Conservation (phyloP, 2,329 filamentous ascomycete species). For the Cercospora sesami region DNA sequence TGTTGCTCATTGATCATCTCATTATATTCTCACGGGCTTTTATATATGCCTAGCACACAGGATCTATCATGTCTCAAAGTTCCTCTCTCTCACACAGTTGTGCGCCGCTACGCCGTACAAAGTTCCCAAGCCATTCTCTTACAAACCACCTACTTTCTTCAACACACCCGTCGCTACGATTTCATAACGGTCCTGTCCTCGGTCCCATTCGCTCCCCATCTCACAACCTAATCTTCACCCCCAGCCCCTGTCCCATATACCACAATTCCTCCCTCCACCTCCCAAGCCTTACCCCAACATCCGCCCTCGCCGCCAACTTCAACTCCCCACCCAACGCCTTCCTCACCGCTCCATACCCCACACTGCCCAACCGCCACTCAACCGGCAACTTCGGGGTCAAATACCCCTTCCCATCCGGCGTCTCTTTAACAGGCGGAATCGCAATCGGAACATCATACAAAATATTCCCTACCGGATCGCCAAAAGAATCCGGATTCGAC, state of each 20-base stretch:
- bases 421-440: conserved; percentile 59
- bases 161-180: neutral
- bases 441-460: conserved; percentile 71
- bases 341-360: conserved; percentile 79
- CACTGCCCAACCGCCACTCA: conserved; percentile 70
- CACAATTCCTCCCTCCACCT: conserved; percentile 69
- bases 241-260: conserved; percentile 49
- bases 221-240: conserved; percentile 50
- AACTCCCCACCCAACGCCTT: conserved; percentile 78
- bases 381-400: conserved; percentile 78
- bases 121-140: neutral
- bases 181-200: neutral
- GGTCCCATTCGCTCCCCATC: neutral
- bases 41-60: neutral
- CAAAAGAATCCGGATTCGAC: neutral
- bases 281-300: conserved; percentile 72
- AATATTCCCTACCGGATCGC: conserved; percentile 65
- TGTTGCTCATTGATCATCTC: neutral
- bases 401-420: conserved; percentile 55
- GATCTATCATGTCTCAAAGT: neutral
- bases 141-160: neutral
- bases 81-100: neutral
- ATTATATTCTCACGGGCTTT: neutral
- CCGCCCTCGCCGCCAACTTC: conserved; percentile 74
- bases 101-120: neutral